Conservation (phyloP, 257 asterid genomes). For the Galeopsis tetrahit region DNA sequence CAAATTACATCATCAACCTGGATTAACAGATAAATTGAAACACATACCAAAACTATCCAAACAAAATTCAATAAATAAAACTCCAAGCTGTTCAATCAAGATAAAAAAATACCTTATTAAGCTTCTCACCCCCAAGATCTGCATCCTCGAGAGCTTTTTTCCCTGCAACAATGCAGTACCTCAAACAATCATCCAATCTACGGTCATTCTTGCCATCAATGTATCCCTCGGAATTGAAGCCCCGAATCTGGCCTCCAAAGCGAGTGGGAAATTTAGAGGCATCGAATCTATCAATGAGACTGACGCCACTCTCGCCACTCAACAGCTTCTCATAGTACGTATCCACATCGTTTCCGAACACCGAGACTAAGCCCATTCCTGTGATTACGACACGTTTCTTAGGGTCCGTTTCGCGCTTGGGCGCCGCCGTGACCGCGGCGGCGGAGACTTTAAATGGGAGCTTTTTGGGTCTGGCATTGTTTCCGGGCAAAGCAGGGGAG, state of each 20-base stretch:
- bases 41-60: neutral
- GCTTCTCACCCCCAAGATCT: constrained; percentile 55
- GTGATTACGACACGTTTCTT: constrained; percentile 65
- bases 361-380: constrained; percentile 64
- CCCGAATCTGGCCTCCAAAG: constrained; percentile 65
- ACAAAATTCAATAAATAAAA: neutral
- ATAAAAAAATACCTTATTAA: constrained; percentile 43
- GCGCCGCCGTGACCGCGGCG: constrained; percentile 42
- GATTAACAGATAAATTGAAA: constrained; percentile 9
- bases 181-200: constrained; percentile 56
- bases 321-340: constrained; percentile 56
- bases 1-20: neutral
- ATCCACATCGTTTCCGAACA: constrained; percentile 60
- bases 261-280: constrained; percentile 61
- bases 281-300: constrained; percentile 56
- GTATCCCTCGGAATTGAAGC: constrained; percentile 52
- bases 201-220: constrained; percentile 64
- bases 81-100: constrained; percentile 22
- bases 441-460: constrained; percentile 46
- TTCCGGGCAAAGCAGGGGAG: constrained; percentile 25
- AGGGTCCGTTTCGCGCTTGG: constrained; percentile 64
- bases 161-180: constrained; percentile 64
- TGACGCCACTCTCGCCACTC: constrained; percentile 59
- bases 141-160: constrained; percentile 57
- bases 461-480: constrained; percentile 38